Evolutionary conservation across 2,329 filamentous ascomycete species (phyloP).

Genomic region (Verticillium zaregamsianum): DNA sequence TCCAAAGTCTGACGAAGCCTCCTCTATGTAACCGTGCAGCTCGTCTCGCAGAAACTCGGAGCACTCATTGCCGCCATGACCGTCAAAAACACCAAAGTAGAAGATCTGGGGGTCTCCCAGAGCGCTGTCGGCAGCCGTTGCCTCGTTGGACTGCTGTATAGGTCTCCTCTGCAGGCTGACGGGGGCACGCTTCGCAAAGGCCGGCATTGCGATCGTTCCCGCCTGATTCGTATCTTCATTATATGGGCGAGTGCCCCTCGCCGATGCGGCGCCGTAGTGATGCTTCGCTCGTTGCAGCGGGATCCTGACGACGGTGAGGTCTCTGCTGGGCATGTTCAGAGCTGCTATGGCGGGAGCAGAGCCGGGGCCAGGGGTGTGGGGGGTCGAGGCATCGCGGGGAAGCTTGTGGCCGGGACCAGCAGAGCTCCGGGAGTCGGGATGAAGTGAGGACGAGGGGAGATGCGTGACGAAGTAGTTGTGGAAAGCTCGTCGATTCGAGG

Average conservation of each 20-base stretch:
- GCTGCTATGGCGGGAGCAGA: conserved; percentile 55
- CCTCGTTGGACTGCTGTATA: conserved; percentile 50
- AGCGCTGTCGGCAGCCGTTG: conserved; percentile 68
- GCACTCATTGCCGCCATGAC: conserved; percentile 87
- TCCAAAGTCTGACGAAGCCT: conserved; percentile 71
- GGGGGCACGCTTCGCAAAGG: conserved; percentile 82
- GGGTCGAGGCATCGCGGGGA: conserved; percentile 77
- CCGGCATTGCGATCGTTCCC: conserved; percentile 86
- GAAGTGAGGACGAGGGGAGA: conserved; percentile 85
- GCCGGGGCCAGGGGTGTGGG: conserved; percentile 58
- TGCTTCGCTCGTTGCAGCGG: conserved; percentile 91
- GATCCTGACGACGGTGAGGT: conserved; percentile 92
- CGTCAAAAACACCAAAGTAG: conserved; percentile 96
- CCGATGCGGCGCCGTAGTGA: conserved; percentile 80
- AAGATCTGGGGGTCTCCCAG: conserved; percentile 93
- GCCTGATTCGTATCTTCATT: conserved; percentile 96
- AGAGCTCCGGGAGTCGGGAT: conserved; percentile 71
- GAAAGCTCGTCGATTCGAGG: conserved; percentile 51
- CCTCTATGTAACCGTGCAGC: conserved; percentile 85
- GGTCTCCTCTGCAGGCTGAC: conserved; percentile 48
- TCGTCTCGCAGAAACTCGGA: conserved; percentile 80
- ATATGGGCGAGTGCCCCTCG: conserved; percentile 77
- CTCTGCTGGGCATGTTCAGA: conserved; percentile 58
- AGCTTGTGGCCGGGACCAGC: conserved; percentile 75
- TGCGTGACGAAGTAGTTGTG: conserved; percentile 98